Conservation (phyloP, 306 rosid species). For the Senna tora region DNA sequence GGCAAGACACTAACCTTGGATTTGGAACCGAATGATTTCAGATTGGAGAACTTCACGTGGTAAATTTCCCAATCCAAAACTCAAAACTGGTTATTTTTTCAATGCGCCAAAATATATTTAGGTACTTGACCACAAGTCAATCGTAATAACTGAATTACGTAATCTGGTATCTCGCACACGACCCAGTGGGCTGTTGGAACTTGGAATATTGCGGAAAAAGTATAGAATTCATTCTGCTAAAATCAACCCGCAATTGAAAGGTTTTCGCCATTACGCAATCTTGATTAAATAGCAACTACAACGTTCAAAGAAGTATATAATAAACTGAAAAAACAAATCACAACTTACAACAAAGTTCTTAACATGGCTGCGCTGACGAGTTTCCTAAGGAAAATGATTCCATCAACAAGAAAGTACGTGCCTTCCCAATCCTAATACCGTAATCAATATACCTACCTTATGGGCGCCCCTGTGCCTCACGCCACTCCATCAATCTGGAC, state of each 20-base stretch:
- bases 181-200: neutral
- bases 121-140: neutral
- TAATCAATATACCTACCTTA: conserved; percentile 54
- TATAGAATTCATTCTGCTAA: conserved; percentile 3
- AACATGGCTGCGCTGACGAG: conserved; percentile 38
- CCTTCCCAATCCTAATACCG: conserved; percentile 41
- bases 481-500: conserved; percentile 63
- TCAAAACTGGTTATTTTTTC: no score
- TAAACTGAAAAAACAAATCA: conserved; percentile 25
- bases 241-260: conserved; percentile 21
- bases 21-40: no score
- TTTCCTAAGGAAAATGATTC: conserved; percentile 26
- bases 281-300: conserved; percentile 29
- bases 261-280: conserved; percentile 14
- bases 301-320: conserved; percentile 19
- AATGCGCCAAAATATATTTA: no score
- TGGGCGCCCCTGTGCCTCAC: conserved; percentile 54
- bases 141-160: neutral
- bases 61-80: no score
- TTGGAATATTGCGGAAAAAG: neutral
- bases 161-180: neutral
- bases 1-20: no score
- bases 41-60: no score
- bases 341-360: conserved; percentile 48
- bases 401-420: conserved; percentile 24